These are phyloP conservation scores for Trametes sanguinea DNA, from an alignment of 768 basidiomycete species.

Conservation along the genomic window DNA sequence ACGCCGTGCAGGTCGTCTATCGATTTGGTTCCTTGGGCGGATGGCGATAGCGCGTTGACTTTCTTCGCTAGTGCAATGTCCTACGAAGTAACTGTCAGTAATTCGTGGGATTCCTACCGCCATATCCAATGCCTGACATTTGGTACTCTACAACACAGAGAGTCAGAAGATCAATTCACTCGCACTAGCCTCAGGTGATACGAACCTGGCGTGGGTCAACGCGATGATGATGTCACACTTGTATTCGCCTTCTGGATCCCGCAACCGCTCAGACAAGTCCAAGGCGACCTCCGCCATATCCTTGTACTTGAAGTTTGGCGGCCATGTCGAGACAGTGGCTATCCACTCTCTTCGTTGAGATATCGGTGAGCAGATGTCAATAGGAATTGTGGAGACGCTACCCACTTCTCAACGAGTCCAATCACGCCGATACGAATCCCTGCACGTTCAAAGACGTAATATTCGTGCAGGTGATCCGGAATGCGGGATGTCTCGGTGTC, in stretches of 20 bases:
- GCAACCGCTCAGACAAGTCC: slow-evolving; percentile 71
- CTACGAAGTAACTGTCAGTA: slow-evolving; percentile 38
- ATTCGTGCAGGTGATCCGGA: slow-evolving; percentile 64
- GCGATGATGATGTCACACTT: slow-evolving; percentile 84
- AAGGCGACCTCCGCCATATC: slow-evolving; percentile 74
- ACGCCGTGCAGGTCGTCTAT: slow-evolving; percentile 68
- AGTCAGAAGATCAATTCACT: neutral
- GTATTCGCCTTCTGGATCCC: slow-evolving; percentile 68
- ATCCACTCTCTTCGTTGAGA: slow-evolving; percentile 75
- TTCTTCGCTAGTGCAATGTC: slow-evolving; percentile 72
- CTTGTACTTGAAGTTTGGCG: slow-evolving; percentile 70
- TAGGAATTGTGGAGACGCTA: slow-evolving; percentile 14
- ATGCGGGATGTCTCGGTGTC: slow-evolving; percentile 62
- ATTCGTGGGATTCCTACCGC: neutral
- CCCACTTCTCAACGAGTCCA: slow-evolving; percentile 83
- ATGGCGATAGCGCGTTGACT: slow-evolving; percentile 60
- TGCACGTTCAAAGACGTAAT: slow-evolving; percentile 64
- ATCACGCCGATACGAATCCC: slow-evolving; percentile 79
- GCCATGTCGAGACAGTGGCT: slow-evolving; percentile 84
- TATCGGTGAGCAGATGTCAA: neutral
- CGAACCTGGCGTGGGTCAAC: slow-evolving; percentile 78
- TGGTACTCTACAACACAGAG: slow-evolving; percentile 29
- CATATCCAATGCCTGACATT: slow-evolving; percentile 27
- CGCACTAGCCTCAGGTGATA: neutral
- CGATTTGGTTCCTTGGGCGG: slow-evolving; percentile 44